phyloP scores from a whole-genome alignment of 176 grass and related monocot genomes.

The Phoenix dactylifera region DNA sequence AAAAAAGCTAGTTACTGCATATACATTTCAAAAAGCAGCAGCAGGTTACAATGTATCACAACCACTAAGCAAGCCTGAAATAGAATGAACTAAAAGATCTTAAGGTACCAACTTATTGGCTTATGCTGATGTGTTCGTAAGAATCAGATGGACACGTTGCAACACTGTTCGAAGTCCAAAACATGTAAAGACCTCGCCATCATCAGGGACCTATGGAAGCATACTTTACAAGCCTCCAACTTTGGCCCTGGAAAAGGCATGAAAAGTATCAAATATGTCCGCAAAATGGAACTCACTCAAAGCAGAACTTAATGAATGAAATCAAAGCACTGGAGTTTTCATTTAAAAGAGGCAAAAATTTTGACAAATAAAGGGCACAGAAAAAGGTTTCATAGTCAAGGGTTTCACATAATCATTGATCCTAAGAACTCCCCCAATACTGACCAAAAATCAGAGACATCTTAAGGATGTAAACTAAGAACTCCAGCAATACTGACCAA shows the following conservation, averaged over 20 bases:
- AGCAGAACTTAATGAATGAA: not conserved
- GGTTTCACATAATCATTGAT: too few relatives aligned
- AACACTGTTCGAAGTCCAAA: slow-evolving; percentile 48
- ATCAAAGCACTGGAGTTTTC: not conserved
- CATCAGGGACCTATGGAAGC: slow-evolving; percentile 49
- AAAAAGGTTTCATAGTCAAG: too few relatives aligned
- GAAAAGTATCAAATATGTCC: slow-evolving; percentile 34
- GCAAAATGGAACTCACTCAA: not conserved
- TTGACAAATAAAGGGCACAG: too few relatives aligned
- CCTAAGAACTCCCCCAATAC: too few relatives aligned
- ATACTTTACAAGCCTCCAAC: slow-evolving; percentile 73
- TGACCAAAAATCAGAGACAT: too few relatives aligned
- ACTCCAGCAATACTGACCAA: too few relatives aligned
- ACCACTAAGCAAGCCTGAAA: too few relatives aligned
- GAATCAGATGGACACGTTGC: slow-evolving; percentile 42
- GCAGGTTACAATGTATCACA: too few relatives aligned
- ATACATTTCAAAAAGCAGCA: too few relatives aligned
- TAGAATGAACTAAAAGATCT: slow-evolving; percentile 2
- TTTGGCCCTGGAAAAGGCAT: slow-evolving; percentile 62
- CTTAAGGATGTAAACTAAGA: too few relatives aligned
- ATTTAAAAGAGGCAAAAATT: not conserved
- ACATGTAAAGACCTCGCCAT: slow-evolving; percentile 47
- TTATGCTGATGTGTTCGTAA: not conserved
- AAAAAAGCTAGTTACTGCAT: too few relatives aligned
- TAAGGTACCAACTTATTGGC: slow-evolving; percentile 28